Evolutionary conservation across 306 rosid species (phyloP), one percentile per base, ranked within the genome.

Genomic region (Quercus engelmannii): DNA sequence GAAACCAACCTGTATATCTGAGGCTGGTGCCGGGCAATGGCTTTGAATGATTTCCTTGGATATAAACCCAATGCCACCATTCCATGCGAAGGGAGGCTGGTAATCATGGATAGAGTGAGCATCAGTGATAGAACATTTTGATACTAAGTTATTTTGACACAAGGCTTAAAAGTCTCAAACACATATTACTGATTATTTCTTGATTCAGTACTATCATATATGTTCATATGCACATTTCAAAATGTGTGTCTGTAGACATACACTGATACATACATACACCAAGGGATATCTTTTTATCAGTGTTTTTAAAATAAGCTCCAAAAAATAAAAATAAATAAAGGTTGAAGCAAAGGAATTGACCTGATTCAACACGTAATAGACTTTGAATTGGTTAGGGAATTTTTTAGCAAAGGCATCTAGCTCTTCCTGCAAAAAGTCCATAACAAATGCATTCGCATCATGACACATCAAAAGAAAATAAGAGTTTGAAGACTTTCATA

Each of bases 61-160:
- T 38, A 85, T 10, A 49, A 1, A 64, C 33, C 91, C 91, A 76
- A 51, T 57, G 4, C 87, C 91, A 78, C 91, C 89, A 74, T 65
- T 88, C 91, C 91, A 88, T 76, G 41, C 9, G 19, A 3, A 5
- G 55, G 89, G 91, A 76, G 91, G 86, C 91, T 88, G 84, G 72
- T 65, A 81, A 20, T 58, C 52, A 72, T n/a, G 43, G 9, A 18
- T 52, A 26, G 61, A 26, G 6, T n/a, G 23, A 75, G 69, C 21
- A 49, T 30, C 41, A 6, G 11, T 18, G 20, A 30, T 64, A 28
- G 26, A 41, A 64, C 20, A 12, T 28, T 63, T 58, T 58, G 17
- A 21, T 58, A 21, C 65, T 21, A 21, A 58, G 65, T 21, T 49
- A 13, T 26, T 63, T 17, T 19, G 17, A 49, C 54, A 49, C 54